These are phyloP conservation scores for Apiotrichum domesticum DNA, from an alignment of 1,284 basidiomycete species.

Conservation along the genomic window DNA sequence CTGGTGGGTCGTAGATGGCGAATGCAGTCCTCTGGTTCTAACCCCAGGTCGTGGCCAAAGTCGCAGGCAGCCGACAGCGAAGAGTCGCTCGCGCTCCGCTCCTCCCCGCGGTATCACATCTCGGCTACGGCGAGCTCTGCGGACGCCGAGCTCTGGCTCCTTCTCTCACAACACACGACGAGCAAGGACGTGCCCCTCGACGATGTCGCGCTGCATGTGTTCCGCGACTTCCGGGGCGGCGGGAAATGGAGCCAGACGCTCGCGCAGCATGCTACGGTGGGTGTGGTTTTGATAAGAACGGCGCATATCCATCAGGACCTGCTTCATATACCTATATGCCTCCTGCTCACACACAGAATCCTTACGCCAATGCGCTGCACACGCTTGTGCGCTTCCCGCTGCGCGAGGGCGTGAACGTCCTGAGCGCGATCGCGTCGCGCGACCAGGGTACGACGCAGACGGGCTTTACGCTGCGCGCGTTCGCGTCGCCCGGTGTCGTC, in stretches of 20 bases:
- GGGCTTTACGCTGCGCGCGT: slow-evolving; percentile 40
- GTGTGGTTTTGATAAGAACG: background rate
- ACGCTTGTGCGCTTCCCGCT: slow-evolving; percentile 52
- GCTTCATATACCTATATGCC: background rate
- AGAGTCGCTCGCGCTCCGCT: background rate
- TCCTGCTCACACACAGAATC: slow-evolving; percentile 13
- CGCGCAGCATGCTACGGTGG: slow-evolving; percentile 11
- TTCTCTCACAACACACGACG: slow-evolving; percentile 68
- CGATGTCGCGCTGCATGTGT: slow-evolving; percentile 65
- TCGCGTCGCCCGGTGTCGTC: slow-evolving; percentile 18
- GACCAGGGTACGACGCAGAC: slow-evolving; percentile 35
- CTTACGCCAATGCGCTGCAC: slow-evolving; percentile 71
- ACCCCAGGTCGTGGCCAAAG: slow-evolving; percentile 54
- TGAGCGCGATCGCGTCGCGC: slow-evolving; percentile 30
- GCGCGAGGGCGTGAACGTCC: slow-evolving; percentile 18
- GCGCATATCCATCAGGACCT: background rate
- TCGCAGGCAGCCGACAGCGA: slow-evolving; percentile 9
- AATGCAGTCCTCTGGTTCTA: background rate
- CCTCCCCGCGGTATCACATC: slow-evolving; percentile 25
- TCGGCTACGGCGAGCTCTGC: slow-evolving; percentile 10
- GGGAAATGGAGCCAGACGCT: background rate
- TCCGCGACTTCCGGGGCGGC: slow-evolving; percentile 30
- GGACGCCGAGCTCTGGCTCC: slow-evolving; percentile 60
- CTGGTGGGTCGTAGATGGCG: slow-evolving; percentile 51
- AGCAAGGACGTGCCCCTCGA: slow-evolving; percentile 56